phyloP scores from a whole-genome alignment of 345 rosid genomes.

The Citrus australasica region DNA sequence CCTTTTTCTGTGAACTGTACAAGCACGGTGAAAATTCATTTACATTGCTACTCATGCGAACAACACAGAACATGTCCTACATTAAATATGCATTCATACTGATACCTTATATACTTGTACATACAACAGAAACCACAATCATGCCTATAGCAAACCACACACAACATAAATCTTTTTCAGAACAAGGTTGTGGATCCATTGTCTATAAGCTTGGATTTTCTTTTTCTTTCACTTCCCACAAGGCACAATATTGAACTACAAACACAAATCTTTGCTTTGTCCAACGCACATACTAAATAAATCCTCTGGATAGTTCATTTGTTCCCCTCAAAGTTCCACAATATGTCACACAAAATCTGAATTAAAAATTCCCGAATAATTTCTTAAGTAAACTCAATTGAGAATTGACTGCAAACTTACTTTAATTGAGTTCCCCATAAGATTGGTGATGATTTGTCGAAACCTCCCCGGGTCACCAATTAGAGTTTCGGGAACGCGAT shows the following conservation, averaged over 20 bases:
- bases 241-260: background rate
- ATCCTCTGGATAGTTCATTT: background rate
- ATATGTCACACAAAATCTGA: background rate
- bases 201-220: background rate
- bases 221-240: background rate
- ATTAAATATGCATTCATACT: background rate
- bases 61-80: background rate
- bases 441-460: conserved; percentile 90
- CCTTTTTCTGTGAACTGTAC: conserved; percentile 89
- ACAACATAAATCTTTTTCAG: background rate
- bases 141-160: background rate
- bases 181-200: background rate
- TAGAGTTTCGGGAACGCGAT: conserved; percentile 72
- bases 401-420: conserved; percentile 37
- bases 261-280: background rate
- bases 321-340: background rate
- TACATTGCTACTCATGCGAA: background rate
- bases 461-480: conserved; percentile 95
- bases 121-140: background rate
- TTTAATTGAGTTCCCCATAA: conserved; percentile 94
- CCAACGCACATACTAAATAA: background rate
- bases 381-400: background rate
- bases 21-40: conserved; percentile 9
- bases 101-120: background rate
- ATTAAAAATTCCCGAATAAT: background rate